A percentile compares a stretch with the other conserved stretches of the same genome.
Conservation (phyloP, 2,329 filamentous ascomycete species). For the Endoconidiophora laricicola region DNA sequence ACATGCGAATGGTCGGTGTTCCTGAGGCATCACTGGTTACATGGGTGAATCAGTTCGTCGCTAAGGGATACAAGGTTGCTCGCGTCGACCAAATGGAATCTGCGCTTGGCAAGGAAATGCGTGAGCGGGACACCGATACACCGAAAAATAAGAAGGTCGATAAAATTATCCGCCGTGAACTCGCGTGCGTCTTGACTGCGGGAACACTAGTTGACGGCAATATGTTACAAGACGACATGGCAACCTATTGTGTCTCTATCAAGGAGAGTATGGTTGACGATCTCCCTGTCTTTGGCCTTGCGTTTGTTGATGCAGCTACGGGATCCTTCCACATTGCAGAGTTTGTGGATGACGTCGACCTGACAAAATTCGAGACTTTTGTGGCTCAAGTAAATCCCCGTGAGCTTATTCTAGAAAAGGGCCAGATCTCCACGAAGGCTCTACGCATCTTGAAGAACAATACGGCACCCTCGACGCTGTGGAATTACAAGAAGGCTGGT, state of each 20-base stretch:
- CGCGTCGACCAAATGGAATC: slow-evolving; percentile 95
- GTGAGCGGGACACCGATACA: slow-evolving; percentile 57
- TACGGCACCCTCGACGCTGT: slow-evolving; percentile 78
- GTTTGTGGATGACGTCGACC: slow-evolving; percentile 78
- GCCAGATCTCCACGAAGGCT: slow-evolving; percentile 69
- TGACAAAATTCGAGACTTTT: slow-evolving; percentile 95
- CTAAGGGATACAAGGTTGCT: slow-evolving; percentile 94
- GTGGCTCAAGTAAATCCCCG: slow-evolving; percentile 81
- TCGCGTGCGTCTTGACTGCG: slow-evolving; percentile 77
- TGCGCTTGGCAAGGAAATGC: slow-evolving; percentile 92
- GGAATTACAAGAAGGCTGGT: slow-evolving; percentile 78
- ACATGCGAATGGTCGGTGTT: slow-evolving; percentile 99
- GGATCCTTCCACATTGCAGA: slow-evolving; percentile 89
- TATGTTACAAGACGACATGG: slow-evolving; percentile 97
- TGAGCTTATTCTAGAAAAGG: slow-evolving; percentile 81
- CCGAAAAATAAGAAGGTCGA: slow-evolving; percentile 56
- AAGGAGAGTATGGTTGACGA: slow-evolving; percentile 64
- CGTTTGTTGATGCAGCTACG: slow-evolving; percentile 89
- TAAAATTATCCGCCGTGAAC: slow-evolving; percentile 82
- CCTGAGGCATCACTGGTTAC: slow-evolving; percentile 89
- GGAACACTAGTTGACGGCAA: slow-evolving; percentile 88
- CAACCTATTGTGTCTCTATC: slow-evolving; percentile 88
- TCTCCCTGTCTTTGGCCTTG: slow-evolving; percentile 71
- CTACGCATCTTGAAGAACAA: slow-evolving; percentile 92
- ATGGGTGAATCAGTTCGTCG: slow-evolving; percentile 97